Evolutionary conservation across 2,329 filamentous ascomycete genomes (phyloP), one percentile per base, ranked within the genome.

Genomic region (Colletotrichum abscissum): DNA sequence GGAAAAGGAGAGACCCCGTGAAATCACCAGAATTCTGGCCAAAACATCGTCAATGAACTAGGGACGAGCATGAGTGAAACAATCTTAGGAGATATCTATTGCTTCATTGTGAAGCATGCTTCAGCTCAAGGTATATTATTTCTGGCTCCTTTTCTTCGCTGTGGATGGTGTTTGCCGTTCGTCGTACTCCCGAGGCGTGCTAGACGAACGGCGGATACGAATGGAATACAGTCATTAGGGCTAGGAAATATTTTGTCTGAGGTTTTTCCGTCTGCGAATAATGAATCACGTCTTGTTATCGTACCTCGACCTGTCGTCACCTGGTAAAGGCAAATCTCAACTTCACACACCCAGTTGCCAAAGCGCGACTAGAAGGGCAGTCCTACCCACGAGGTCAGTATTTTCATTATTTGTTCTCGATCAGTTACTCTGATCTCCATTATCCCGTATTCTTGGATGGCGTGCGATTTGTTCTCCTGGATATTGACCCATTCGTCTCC

Each of bases 161-260:
- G 19, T n/a, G 0, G 8, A 7, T 19, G 19, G 7, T 3, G 8
- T 49, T n/a, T 19, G 7, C 42, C 8, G 1, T 22, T 1, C 19
- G 14, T 19, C 0, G 0, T 49, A 5, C 19, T 7, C 42, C 8
- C 11, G 7, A 49, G 1, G 42, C 4, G 0, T 0, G 7, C 16
- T 24, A 24, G 24, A 26, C 3, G 3, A 26, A 26, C 24, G 24
- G 24, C 24, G 24, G 24, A 26, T 26, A 26, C 24, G 24, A 49
- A 22, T 0, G 4, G 8, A 22, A n/a, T 49, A 49, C 19, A 22
- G 4, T n/a, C 7, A n/a, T 22, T 5, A 49, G 42, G 42, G 42
- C 19, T 49, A 4, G 3, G 4, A 8, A 6, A n/a, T 5, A 19
- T 1, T 19, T 49, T 49, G 42, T 11, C 42, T n/a, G 42, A 19